Conservation (phyloP, 2,329 filamentous ascomycete genomes). For the Dactylellina leptospora region DNA sequence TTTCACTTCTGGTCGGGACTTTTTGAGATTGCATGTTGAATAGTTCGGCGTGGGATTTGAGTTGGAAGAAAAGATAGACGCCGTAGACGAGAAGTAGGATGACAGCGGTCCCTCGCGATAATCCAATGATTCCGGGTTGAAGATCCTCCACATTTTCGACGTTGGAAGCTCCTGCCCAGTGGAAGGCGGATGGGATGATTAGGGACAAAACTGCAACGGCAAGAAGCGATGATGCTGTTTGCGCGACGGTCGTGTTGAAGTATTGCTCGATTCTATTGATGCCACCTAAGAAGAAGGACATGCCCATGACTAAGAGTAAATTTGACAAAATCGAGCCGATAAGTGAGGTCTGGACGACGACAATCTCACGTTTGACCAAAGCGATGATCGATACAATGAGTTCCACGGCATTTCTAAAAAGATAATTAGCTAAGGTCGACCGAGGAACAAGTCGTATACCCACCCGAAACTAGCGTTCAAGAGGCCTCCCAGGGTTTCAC, state of each 20-base stretch:
- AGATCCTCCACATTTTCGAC: conserved; percentile 58
- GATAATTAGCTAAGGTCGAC: neutral
- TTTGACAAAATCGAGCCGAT: conserved; percentile 94
- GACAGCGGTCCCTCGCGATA: conserved; percentile 78
- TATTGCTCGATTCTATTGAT: conserved; percentile 66
- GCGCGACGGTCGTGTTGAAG: conserved; percentile 91
- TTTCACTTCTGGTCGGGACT: conserved; percentile 67
- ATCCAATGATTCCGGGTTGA: conserved; percentile 66
- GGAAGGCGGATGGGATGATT: conserved; percentile 90
- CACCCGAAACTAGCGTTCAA: conserved; percentile 90
- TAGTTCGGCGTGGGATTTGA: conserved; percentile 81
- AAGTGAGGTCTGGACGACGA: conserved; percentile 90
- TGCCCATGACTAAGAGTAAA: conserved; percentile 82
- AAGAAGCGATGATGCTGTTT: conserved; percentile 83
- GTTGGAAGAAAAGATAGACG: conserved; percentile 87
- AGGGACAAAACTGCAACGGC: conserved; percentile 80
- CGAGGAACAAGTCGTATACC: conserved; percentile 56
- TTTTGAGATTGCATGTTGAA: conserved; percentile 85
- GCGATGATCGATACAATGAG: conserved; percentile 87
- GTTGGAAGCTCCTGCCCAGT: conserved; percentile 64
- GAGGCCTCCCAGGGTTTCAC: conserved; percentile 86
- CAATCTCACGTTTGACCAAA: conserved; percentile 74
- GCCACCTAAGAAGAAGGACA: conserved; percentile 55
- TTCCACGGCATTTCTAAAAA: conserved; percentile 79
- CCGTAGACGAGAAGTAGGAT: conserved; percentile 85